phyloP scores from a whole-genome alignment of 352 stramenopile species.

The Thalassiosira livingstoniorum region DNA sequence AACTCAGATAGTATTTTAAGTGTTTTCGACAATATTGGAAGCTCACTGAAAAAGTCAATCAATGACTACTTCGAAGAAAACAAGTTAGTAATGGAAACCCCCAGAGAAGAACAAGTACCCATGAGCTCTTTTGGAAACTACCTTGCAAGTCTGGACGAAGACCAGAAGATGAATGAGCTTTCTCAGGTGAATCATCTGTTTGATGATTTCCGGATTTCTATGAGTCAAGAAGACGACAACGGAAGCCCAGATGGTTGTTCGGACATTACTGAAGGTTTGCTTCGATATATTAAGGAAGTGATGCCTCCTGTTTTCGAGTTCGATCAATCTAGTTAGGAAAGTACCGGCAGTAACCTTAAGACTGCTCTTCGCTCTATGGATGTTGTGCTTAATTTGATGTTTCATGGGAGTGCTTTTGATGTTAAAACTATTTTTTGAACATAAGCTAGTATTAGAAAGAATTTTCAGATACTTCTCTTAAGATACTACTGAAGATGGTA shows the following conservation, averaged over 20 bases:
- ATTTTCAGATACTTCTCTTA: no score
- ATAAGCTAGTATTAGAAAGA: no score
- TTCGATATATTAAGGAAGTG: conserved; percentile 4
- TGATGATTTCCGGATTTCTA: no score
- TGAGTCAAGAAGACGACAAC: no score
- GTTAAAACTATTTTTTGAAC: no score
- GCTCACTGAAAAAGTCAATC: conserved; percentile 13
- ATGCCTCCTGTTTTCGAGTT: conserved; percentile 26
- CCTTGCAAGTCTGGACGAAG: conserved; percentile 19
- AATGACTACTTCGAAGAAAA: conserved; percentile 6
- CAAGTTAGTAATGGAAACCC: not conserved
- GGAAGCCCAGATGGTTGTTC: conserved; percentile 16
- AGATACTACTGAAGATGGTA: no score
- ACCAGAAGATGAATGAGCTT: conserved; percentile 6
- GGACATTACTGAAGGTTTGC: conserved; percentile 5
- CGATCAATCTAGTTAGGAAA: conserved; percentile 1
- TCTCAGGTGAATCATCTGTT: no score
- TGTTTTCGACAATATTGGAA: conserved; percentile 14
- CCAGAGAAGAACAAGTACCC: not conserved
- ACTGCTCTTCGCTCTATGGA: no score
- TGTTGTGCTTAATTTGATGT: not conserved
- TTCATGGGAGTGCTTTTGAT: not conserved
- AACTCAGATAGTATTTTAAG: not conserved
- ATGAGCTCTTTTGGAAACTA: conserved; percentile 5
- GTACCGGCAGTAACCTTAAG: no score